Evolutionary conservation across 2,329 filamentous ascomycete genomes (phyloP).

Genomic region (Epichloe typhina): DNA sequence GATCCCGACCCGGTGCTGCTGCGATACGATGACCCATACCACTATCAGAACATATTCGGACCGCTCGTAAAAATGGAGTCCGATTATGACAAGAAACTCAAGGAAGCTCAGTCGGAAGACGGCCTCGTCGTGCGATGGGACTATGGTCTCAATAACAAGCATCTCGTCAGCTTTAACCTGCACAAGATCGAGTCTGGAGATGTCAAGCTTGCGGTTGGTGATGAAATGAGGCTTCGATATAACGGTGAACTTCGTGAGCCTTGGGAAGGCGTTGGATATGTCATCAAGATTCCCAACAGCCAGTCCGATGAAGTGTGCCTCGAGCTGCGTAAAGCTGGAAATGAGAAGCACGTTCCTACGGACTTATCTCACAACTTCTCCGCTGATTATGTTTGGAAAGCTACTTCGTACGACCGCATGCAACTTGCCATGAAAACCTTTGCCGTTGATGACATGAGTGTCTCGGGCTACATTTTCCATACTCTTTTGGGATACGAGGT

Average conservation of each 20-base stretch:
- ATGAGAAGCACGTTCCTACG: constrained; percentile 90
- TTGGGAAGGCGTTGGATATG: constrained; percentile 97
- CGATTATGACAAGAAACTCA: constrained; percentile 97
- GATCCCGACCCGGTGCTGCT: constrained; percentile 86
- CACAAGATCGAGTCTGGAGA: constrained; percentile 96
- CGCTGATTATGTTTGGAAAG: constrained; percentile 98
- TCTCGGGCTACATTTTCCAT: constrained; percentile 97
- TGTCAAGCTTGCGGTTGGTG: constrained; percentile 92
- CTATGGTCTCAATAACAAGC: constrained; percentile 91
- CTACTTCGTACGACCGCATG: constrained; percentile 98
- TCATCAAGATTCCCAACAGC: constrained; percentile 99
- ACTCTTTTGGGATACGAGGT: constrained; percentile 92
- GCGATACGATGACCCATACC: constrained; percentile 92
- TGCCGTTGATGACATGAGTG: constrained; percentile 93
- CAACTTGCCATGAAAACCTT: constrained; percentile 99
- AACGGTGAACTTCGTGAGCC: constrained; percentile 81
- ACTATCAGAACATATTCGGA: constrained; percentile 98
- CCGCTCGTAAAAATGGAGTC: constrained; percentile 98
- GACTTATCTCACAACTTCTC: constrained; percentile 97
- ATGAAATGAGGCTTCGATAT: constrained; percentile 96
- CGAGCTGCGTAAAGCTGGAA: constrained; percentile 84
- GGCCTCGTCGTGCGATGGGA: constrained; percentile 92
- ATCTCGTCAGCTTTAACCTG: constrained; percentile 85
- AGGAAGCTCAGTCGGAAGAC: constrained; percentile 95
- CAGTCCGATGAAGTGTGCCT: constrained; percentile 96